Evolutionary conservation across 495 filamentous ascomycete genomes (phyloP).

Genomic region (Copromyces sp.): DNA sequence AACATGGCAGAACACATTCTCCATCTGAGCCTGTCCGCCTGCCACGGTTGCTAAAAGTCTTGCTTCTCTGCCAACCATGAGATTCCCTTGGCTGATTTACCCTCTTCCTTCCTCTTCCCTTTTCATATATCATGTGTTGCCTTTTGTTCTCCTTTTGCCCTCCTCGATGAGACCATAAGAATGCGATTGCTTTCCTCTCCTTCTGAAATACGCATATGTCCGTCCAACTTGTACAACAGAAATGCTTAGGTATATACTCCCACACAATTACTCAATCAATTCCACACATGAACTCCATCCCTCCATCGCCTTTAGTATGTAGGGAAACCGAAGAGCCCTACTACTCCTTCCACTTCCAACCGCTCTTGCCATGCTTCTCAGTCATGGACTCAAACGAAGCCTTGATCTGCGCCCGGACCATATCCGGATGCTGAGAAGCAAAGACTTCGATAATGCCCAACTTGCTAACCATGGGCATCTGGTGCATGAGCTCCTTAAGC

Average conservation of each 20-base stretch:
- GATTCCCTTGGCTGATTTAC: background rate
- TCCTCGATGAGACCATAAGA: background rate
- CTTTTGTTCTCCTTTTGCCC: background rate
- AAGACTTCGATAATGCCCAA: conserved; percentile 22
- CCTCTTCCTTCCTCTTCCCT: background rate
- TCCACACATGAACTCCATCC: background rate
- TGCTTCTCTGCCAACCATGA: background rate
- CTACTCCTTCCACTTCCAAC: conserved; percentile 19
- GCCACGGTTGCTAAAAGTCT: background rate
- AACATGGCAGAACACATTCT: background rate
- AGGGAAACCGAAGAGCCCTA: conserved; percentile 3
- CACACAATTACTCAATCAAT: background rate
- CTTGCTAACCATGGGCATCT: conserved; percentile 19
- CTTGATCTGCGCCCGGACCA: conserved; percentile 15
- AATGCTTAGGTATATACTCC: background rate
- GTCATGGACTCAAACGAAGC: conserved; percentile 17
- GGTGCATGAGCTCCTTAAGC: conserved; percentile 15
- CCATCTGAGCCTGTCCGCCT: background rate
- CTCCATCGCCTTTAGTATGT: background rate
- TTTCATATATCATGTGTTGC: background rate
- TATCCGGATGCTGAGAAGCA: conserved; percentile 8
- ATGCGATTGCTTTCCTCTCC: background rate
- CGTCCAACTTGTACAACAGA: background rate
- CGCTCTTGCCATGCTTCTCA: conserved; percentile 10
- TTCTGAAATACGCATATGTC: background rate